Percentiles rank a stretch among this genome's conserved stretches.
These are phyloP conservation scores for Naumovozyma baii DNA, from an alignment of 805 yeast genomes.

Conservation along the genomic window DNA sequence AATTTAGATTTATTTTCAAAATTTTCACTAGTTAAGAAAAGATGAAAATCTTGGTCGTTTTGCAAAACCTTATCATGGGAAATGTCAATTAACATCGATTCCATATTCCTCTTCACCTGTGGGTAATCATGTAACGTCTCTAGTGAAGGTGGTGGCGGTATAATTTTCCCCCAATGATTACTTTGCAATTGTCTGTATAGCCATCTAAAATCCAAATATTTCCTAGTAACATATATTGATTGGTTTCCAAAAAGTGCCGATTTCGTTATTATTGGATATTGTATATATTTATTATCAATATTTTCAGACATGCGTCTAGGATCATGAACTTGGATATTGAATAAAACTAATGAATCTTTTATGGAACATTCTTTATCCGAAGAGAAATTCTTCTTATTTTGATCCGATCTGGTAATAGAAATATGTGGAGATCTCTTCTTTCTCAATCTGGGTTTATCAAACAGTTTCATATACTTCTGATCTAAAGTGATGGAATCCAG, in stretches of 20 bases:
- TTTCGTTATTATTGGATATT: constrained; percentile 64
- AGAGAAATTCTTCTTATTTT: neutral
- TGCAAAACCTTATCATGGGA: constrained; percentile 45
- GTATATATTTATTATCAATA: constrained; percentile 48
- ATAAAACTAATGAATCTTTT: neutral
- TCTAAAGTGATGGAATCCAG: neutral
- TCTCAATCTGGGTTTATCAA: neutral
- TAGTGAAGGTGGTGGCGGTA: constrained; percentile 83
- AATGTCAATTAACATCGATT: constrained; percentile 75
- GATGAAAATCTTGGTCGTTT: constrained; percentile 61
- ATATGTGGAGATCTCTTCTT: neutral
- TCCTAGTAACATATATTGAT: constrained; percentile 56
- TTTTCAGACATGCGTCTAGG: neutral
- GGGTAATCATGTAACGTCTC: constrained; percentile 19
- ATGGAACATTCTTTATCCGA: neutral
- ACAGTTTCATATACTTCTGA: neutral
- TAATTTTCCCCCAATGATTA: constrained; percentile 78
- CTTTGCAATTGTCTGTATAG: constrained; percentile 74
- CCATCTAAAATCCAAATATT: constrained; percentile 91
- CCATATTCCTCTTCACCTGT: constrained; percentile 21
- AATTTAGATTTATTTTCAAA: constrained; percentile 60
- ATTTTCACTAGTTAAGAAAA: constrained; percentile 66
- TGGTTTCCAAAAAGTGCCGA: constrained; percentile 32
- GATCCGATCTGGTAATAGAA: neutral
- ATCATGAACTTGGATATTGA: neutral